These are phyloP conservation scores for Nannizziopsis barbatae DNA, from an alignment of 2,329 filamentous ascomycete genomes.

Conservation along the genomic window DNA sequence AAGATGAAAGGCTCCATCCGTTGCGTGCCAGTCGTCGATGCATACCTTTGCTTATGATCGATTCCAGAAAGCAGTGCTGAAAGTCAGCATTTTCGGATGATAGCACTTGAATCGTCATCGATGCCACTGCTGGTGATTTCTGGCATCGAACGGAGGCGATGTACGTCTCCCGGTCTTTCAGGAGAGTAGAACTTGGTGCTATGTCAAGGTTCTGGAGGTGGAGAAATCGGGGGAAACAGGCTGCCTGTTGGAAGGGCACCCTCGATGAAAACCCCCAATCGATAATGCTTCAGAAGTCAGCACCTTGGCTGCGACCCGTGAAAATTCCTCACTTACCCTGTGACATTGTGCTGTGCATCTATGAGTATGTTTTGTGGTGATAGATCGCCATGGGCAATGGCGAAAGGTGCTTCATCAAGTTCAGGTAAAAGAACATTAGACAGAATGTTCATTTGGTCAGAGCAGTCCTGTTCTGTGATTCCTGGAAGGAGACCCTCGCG, in stretches of 20 bases:
- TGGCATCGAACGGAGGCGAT: too few relatives aligned
- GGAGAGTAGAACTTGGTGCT: too few relatives aligned
- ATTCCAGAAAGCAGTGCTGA: neutral
- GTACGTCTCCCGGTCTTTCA: too few relatives aligned
- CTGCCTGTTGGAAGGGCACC: slow-evolving; percentile 10
- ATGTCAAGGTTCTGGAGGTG: too few relatives aligned
- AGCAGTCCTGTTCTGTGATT: slow-evolving; percentile 9
- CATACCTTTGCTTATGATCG: neutral
- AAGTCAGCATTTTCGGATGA: neutral
- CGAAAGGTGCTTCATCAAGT: slow-evolving; percentile 10
- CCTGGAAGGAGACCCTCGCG: too few relatives aligned
- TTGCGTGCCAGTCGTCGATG: neutral
- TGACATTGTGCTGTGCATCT: slow-evolving; percentile 12
- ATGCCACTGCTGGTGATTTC: too few relatives aligned
- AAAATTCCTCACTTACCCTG: slow-evolving; percentile 8
- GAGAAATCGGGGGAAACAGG: slow-evolving; percentile 12
- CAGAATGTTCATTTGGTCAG: slow-evolving; percentile 4
- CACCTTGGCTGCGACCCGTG: neutral
- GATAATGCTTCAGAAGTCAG: slow-evolving; percentile 11
- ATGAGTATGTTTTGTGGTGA: slow-evolving; percentile 12
- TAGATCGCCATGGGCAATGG: slow-evolving; percentile 12
- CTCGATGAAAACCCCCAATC: slow-evolving; percentile 9
- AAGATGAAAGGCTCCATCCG: neutral
- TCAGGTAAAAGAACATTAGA: slow-evolving; percentile 1
- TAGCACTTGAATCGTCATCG: too few relatives aligned